Percentiles rank a stretch among this genome's conserved stretches.
These are phyloP conservation scores for Aspergillus transmontanensis DNA, from an alignment of 2,329 filamentous ascomycete species.

Conservation along the genomic window DNA sequence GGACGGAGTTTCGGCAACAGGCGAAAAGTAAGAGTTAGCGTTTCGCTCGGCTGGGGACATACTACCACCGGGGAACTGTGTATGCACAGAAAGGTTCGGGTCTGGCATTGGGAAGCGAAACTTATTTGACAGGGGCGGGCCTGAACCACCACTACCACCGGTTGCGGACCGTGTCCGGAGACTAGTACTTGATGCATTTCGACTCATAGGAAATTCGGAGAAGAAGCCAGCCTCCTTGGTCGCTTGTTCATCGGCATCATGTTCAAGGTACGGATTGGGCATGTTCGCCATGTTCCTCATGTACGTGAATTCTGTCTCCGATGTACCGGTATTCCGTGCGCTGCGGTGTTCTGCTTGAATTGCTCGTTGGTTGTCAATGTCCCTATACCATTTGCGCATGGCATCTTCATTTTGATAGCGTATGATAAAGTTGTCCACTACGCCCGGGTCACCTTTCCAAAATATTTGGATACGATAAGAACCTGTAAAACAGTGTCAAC, in stretches of 20 bases:
- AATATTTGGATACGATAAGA: conserved; percentile 96
- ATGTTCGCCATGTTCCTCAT: conserved; percentile 69
- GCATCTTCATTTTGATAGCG: conserved; percentile 88
- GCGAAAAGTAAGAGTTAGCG: conserved; percentile 93
- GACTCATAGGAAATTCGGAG: conserved; percentile 58
- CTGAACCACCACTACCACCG: conserved; percentile 54
- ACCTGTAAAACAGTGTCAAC: conserved; percentile 52
- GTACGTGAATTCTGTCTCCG: conserved; percentile 76
- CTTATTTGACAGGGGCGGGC: conserved; percentile 42
- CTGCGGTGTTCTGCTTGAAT: conserved; percentile 56
- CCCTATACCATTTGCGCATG: conserved; percentile 87
- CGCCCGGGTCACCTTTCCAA: conserved; percentile 95
- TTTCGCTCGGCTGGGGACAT: conserved; percentile 64
- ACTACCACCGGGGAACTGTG: conserved; percentile 53
- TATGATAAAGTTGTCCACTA: conserved; percentile 96
- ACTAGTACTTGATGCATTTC: conserved; percentile 74
- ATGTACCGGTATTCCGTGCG: conserved; percentile 58
- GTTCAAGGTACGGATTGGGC: conserved; percentile 78
- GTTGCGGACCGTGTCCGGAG: conserved; percentile 77
- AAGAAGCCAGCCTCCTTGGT: conserved; percentile 39
- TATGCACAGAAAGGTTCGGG: conserved; percentile 69
- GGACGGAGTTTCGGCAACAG: conserved; percentile 70
- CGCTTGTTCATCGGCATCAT: conserved; percentile 57
- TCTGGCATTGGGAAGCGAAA: conserved; percentile 72
- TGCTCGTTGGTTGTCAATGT: conserved; percentile 74